Percentiles rank a stretch among this genome's conserved stretches.
Evolutionary conservation across 2,329 filamentous ascomycete genomes (phyloP).

Genomic region (Talaromyces piceae): DNA sequence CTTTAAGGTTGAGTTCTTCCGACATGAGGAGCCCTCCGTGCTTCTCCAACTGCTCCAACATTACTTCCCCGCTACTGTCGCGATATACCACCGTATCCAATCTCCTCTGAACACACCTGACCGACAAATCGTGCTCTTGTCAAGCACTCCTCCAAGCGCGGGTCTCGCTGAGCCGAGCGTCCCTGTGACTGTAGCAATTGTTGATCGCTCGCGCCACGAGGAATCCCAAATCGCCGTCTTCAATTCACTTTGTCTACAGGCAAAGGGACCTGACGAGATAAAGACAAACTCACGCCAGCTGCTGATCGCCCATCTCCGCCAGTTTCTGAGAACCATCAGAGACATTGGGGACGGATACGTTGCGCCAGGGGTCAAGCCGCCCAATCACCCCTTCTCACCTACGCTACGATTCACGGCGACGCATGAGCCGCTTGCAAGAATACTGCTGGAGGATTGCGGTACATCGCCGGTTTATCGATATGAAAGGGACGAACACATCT

Average conservation of each 20-base stretch:
- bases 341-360: neutral
- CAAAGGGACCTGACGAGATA: neutral
- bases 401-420: neutral
- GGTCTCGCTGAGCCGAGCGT: neutral
- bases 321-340: neutral
- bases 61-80: neutral
- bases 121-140: neutral
- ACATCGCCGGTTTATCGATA: neutral
- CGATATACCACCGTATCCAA: slow-evolving; percentile 5
- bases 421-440: neutral
- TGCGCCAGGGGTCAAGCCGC: neutral
- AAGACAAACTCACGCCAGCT: neutral
- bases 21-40: neutral
- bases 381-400: slow-evolving; percentile 3
- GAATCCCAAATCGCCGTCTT: slow-evolving; percentile 2
- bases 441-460: neutral
- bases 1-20: neutral
- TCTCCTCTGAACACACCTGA: slow-evolving; percentile 3
- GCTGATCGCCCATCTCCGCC: neutral
- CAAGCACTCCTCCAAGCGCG: neutral
- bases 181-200: neutral
- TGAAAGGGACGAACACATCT: slow-evolving; percentile 1
- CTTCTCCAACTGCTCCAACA: neutral
- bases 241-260: slow-evolving; percentile 2
- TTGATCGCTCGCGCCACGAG: slow-evolving; percentile 3